Base-by-base conservation (phyloP, 768 basidiomycete species). In the Clitopilus hobsonii region DNA sequence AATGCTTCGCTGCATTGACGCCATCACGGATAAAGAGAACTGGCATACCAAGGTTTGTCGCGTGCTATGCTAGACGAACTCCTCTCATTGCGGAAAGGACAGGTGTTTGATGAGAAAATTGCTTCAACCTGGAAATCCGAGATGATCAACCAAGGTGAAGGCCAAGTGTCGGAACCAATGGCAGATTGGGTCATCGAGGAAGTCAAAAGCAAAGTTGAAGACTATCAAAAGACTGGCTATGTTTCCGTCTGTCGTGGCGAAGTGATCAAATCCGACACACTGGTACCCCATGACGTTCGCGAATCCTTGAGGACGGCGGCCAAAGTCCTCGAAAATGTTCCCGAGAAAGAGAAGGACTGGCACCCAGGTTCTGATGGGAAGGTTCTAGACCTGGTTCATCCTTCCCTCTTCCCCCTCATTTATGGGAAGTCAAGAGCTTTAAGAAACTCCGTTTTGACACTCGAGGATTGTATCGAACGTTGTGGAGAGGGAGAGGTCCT, bases 311-410 rank as follows among this genome's bases (percentile, higher is more conserved):
- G 58, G 18, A 38, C 57, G 2, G 66, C 58, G 4, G 60, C 59
- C 14, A 38, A 54, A 4, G 23, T 58, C 6, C 69, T 77, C 11
- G 72, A 77, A 53, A 53, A 69, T 38, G 63, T 71, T 2, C 66
- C 69, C 0, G 67, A 66, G 4, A 59, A 61, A 0, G 30, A 67
- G 52, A 68, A 69, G 25, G 76, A 76, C 57, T 77, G 75, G 76
- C 75, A 76, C 57, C 76, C 74, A 6, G 63, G 66, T 7, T 72
- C 73, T 0, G 63, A 75, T 54, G 57, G 63, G 0, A 69, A 70
- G 32, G 75, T 77, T 0, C 71, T 77, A 14, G 74, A 76, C 53
- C 66, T 76, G 26, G 69, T 75, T 1, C 73, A 78, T 49, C 75
- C 75, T 48, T 71, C 75, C 1, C 69, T 77, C 2, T 76, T 65